These are phyloP conservation scores for Erodium texanum DNA, from an alignment of 441 rosid genomes.

Conservation along the genomic window DNA sequence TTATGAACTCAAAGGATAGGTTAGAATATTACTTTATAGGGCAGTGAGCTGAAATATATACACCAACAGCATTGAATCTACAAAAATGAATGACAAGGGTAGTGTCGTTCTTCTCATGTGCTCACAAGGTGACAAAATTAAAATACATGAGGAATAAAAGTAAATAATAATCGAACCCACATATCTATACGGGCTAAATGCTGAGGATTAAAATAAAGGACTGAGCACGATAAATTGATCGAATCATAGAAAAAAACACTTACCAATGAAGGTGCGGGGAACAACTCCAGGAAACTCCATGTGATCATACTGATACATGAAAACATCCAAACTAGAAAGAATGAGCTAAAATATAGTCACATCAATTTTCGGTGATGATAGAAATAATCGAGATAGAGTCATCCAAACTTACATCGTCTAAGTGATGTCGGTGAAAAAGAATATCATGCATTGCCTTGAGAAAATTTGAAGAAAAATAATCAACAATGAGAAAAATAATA, in stretches of 20 bases:
- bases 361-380: neutral
- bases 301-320: slow-evolving; percentile 67
- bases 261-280: slow-evolving; percentile 90
- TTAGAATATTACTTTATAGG: neutral
- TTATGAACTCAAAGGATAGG: neutral
- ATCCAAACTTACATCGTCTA: slow-evolving; percentile 51
- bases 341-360: neutral
- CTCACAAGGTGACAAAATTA: no score
- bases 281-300: slow-evolving; percentile 95
- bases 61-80: no score
- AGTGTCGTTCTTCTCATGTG: no score
- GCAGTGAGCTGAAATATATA: neutral
- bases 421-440: slow-evolving; percentile 57
- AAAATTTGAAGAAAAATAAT: neutral
- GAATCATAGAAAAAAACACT: neutral
- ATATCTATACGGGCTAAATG: neutral
- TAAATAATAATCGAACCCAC: neutral
- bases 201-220: neutral
- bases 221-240: neutral
- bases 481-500: slow-evolving; percentile 7
- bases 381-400: neutral
- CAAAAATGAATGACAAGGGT: no score
- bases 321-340: slow-evolving; percentile 4
- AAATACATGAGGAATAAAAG: neutral
- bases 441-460: slow-evolving; percentile 85